A percentile compares a stretch with the other conserved stretches of the same genome.
Conservation (phyloP, 2,329 filamentous ascomycete genomes). For the Nemania bipapillata region DNA sequence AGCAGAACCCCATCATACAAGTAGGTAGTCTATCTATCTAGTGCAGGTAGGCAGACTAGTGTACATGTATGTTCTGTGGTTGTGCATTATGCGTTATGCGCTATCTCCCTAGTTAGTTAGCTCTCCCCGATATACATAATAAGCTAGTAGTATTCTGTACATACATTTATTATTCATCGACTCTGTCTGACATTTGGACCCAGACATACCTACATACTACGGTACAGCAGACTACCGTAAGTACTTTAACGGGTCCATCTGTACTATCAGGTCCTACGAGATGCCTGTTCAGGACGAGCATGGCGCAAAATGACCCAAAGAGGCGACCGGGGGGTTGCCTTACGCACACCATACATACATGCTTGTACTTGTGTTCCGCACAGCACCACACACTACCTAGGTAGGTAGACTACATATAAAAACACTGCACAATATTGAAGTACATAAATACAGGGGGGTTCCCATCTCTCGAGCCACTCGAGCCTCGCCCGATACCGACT, state of each 20-base stretch:
- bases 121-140: slow-evolving; percentile 8
- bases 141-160: neutral
- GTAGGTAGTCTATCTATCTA: neutral
- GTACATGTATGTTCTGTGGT: neutral
- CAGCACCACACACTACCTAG: neutral
- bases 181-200: neutral
- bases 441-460: slow-evolving; percentile 4
- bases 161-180: neutral
- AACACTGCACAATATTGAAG: too few relatives aligned
- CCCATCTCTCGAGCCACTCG: slow-evolving; percentile 21
- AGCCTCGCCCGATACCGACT: slow-evolving; percentile 13
- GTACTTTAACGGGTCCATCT: too few relatives aligned
- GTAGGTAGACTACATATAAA: neutral
- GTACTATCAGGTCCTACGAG: slow-evolving; percentile 24
- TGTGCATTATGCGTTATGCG: neutral
- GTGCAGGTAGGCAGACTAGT: too few relatives aligned
- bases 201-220: neutral
- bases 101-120: neutral
- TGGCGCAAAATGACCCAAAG: neutral
- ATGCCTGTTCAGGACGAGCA: slow-evolving; percentile 35
- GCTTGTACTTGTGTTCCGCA: too few relatives aligned
- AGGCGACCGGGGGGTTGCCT: slow-evolving; percentile 12
- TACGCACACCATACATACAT: neutral
- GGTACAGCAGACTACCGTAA: too few relatives aligned
- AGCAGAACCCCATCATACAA: neutral